Evolutionary conservation across 331 rosid genomes (phyloP).

Genomic region (Stylosanthes scabra): DNA sequence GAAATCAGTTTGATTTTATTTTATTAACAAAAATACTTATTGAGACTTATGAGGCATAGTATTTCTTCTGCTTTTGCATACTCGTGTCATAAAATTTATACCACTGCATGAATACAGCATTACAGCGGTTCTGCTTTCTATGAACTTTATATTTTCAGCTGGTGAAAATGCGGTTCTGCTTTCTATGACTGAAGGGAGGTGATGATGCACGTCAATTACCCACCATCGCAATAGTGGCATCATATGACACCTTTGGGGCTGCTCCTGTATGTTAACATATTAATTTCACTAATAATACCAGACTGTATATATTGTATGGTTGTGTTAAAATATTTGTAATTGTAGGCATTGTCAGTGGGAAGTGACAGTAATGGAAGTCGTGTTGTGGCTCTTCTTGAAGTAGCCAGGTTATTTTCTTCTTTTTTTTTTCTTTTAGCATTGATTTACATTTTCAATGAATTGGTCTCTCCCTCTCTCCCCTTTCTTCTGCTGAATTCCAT

Average conservation of each 20-base stretch:
- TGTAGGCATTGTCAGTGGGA: conserved; percentile 94
- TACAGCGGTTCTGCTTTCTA: background rate
- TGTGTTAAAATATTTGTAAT: conserved; percentile 41
- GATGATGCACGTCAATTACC: conserved; percentile 94
- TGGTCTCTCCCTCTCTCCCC: too few species aligned
- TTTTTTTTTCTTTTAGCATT: too few species aligned
- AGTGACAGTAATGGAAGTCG: conserved; percentile 99
- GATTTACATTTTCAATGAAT: too few species aligned
- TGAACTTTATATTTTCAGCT: conserved; percentile 10
- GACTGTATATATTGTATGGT: conserved; percentile 36
- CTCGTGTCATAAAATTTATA: background rate
- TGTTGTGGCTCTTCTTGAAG: conserved; percentile 94
- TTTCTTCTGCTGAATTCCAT: too few species aligned
- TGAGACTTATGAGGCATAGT: conserved; percentile 12
- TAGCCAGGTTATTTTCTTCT: conserved; percentile 97
- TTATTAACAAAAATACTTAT: background rate
- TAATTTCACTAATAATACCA: conserved; percentile 30
- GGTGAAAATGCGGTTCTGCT: conserved; percentile 29
- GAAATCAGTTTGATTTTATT: conserved; percentile 8
- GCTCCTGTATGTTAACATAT: conserved; percentile 80
- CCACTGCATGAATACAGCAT: conserved; percentile 4
- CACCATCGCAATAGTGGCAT: conserved; percentile 96
- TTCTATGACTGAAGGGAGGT: conserved; percentile 68
- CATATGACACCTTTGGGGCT: conserved; percentile 96
- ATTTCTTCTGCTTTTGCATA: background rate